Evolutionary conservation across 2,329 filamentous ascomycete species (phyloP).

Genomic region (Decorospora gaudefroyi): DNA sequence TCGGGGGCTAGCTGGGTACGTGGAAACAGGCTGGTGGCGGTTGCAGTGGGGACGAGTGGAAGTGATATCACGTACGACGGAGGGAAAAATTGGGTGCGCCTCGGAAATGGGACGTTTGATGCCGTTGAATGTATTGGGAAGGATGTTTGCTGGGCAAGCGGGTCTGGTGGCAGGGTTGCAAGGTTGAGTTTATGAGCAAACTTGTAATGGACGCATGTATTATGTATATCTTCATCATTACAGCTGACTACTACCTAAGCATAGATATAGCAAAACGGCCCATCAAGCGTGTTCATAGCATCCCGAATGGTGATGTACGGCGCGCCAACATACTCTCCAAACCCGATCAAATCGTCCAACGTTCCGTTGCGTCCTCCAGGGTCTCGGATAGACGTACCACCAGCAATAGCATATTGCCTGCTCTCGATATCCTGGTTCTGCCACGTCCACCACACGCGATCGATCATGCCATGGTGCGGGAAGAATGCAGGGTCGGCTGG

Average conservation of each 20-base stretch:
- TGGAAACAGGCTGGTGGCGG: constrained; percentile 15
- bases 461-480: constrained; percentile 55
- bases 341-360: constrained; percentile 49
- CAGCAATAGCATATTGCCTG: constrained; percentile 48
- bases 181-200: constrained; percentile 12
- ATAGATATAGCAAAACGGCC: constrained; percentile 51
- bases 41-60: constrained; percentile 37
- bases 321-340: constrained; percentile 45
- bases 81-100: constrained; percentile 28
- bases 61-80: constrained; percentile 37
- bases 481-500: constrained; percentile 56
- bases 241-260: no score
- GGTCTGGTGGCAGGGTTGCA: constrained; percentile 29
- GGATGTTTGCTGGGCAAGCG: constrained; percentile 34
- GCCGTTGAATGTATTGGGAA: constrained; percentile 30
- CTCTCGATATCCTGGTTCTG: constrained; percentile 51
- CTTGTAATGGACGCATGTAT: no score
- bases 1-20: constrained; percentile 35
- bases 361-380: constrained; percentile 51
- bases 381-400: constrained; percentile 20
- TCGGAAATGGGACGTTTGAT: constrained; percentile 38
- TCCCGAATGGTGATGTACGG: constrained; percentile 42
- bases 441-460: constrained; percentile 57
- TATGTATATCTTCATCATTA: no score
- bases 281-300: constrained; percentile 50